These are phyloP conservation scores for Corynascus novoguineensis DNA, from an alignment of 495 filamentous ascomycete genomes.

Conservation along the genomic window DNA sequence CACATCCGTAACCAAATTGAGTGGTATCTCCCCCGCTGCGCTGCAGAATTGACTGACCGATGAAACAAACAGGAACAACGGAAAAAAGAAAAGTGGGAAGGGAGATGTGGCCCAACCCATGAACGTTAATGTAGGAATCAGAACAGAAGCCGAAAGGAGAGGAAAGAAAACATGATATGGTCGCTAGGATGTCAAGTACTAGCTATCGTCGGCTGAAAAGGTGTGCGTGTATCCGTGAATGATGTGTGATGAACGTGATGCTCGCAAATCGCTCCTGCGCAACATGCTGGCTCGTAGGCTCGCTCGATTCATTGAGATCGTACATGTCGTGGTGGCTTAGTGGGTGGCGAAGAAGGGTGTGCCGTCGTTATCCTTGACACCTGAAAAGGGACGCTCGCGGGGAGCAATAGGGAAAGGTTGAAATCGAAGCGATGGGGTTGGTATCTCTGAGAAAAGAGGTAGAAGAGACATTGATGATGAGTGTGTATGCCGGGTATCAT, in stretches of 20 bases:
- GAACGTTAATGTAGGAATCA: neutral
- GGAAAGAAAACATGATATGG: neutral
- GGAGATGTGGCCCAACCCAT: neutral
- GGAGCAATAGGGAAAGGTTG: neutral
- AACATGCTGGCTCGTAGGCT: neutral
- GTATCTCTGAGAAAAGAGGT: conserved; percentile 12
- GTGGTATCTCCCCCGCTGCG: conserved; percentile 11
- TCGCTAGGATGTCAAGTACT: neutral
- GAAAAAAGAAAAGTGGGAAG: neutral
- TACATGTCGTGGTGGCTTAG: neutral
- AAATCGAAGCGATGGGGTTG: neutral
- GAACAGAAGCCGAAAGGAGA: neutral
- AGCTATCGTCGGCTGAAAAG: neutral
- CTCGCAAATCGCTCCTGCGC: neutral
- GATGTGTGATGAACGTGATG: neutral
- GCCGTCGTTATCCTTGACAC: neutral
- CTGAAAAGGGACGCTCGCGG: neutral
- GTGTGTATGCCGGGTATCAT: conserved; percentile 1
- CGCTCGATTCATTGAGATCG: neutral
- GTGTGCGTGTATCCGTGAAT: neutral
- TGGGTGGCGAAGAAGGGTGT: neutral
- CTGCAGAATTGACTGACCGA: neutral
- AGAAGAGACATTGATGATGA: conserved; percentile 1
- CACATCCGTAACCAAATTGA: neutral
- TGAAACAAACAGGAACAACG: neutral